Base-by-base conservation (phyloP, 179 eudicot genomes). In the Silene noctiflora region DNA sequence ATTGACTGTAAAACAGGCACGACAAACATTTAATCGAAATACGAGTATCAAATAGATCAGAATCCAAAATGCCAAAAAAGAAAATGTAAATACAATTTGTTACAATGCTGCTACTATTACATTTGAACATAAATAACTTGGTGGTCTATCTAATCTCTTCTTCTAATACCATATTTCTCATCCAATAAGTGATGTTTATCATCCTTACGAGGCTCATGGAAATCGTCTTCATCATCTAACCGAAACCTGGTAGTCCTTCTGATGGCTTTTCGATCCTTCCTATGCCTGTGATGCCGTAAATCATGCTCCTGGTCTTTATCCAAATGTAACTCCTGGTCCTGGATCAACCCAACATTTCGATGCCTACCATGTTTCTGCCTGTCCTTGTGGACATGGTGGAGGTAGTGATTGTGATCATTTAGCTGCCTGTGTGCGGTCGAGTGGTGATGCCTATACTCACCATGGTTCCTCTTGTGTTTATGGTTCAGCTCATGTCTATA, bases 401-500 rank as follows among this genome's bases (percentile, higher is more conserved):
- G 62, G 51, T 61, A 71, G 72, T 74, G 78, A 44, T 77, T 75
- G 71, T 81, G 69, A 71, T 81, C 84, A 29, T 78, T 65, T 16
- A 65, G 21, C 20, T 39, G 31, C 73, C 33, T 69, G 73, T 46
- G 73, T 44, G 31, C 44, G 29, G 46, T 42, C 42, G 61, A 25
- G 39, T 77, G 80, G 64, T 61, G 75, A 62, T 77, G 84, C 6
- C 62, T 62, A 2, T 67, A 71, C 35, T 80, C 83, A 29, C 21
- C 20, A 21, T 29, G 48, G 46, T 21, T 72, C 31, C 72, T 76
- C 60, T 56, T 20, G 63, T 83, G 85, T 71, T 81, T 81, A 60
- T 87, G 83, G 76, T 82, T 87, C 21, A 14, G 12, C 63, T 72
- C 83, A 68, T 68, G 85, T 69, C 86, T 67, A 2, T 78, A 83